These are phyloP conservation scores for Moricandia moricandioides DNA, from an alignment of 345 rosid species.

Conservation along the genomic window DNA sequence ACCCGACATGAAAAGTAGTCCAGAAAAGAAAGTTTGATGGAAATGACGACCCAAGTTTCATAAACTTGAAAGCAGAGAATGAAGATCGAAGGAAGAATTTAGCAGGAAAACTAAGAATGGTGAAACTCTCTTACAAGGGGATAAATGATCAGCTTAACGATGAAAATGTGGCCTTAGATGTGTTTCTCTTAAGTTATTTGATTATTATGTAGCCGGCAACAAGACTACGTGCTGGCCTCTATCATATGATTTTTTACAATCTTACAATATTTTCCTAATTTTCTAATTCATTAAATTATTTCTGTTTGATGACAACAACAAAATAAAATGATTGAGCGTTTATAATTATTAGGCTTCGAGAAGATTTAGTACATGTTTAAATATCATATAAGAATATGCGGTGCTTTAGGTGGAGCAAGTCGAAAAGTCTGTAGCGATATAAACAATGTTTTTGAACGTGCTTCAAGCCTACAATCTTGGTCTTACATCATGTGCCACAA, in stretches of 20 bases:
- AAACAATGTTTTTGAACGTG: slow-evolving; percentile 24
- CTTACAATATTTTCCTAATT: slow-evolving; percentile 6
- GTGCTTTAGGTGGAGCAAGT: slow-evolving; percentile 16
- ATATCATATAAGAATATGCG: slow-evolving; percentile 26
- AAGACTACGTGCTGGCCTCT: slow-evolving; percentile 33
- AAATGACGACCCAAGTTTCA: not conserved
- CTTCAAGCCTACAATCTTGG: slow-evolving; percentile 20
- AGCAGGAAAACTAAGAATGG: slow-evolving; percentile 6
- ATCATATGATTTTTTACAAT: slow-evolving; percentile 6
- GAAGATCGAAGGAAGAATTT: not conserved
- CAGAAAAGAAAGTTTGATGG: not conserved
- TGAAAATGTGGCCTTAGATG: slow-evolving; percentile 28
- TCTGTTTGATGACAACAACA: not conserved
- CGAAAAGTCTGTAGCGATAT: slow-evolving; percentile 13
- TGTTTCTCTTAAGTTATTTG: slow-evolving; percentile 6
- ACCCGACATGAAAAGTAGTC: slow-evolving; percentile 5
- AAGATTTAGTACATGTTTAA: slow-evolving; percentile 27
- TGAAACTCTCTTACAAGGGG: not conserved
- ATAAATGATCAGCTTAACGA: slow-evolving; percentile 9
- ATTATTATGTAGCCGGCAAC: slow-evolving; percentile 30
- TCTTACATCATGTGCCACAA: slow-evolving; percentile 32
- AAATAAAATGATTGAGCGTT: not conserved
- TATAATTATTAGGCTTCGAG: not conserved
- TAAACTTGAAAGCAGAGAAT: not conserved
- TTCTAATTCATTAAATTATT: not conserved